Evolutionary conservation across 805 yeast genomes (phyloP).

Genomic region (Cyberlindnera mrakii): DNA sequence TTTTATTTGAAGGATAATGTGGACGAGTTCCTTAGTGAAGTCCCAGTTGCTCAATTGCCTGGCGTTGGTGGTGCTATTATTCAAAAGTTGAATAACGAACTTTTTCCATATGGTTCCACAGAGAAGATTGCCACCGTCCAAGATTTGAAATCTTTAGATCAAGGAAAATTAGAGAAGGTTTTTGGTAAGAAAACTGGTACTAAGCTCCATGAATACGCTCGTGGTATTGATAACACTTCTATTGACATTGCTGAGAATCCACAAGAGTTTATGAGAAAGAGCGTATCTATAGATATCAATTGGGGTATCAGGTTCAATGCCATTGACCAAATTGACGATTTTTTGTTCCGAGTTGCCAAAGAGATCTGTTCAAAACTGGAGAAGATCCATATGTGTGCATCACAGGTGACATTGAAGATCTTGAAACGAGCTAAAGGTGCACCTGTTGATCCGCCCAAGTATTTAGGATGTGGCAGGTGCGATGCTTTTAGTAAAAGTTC

Average conservation of each 20-base stretch:
- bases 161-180: constrained; percentile 31
- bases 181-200: constrained; percentile 71
- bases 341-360: constrained; percentile 48
- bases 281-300: constrained; percentile 82
- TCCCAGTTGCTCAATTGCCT: constrained; percentile 41
- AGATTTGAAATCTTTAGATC: constrained; percentile 32
- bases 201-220: constrained; percentile 50
- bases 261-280: constrained; percentile 53
- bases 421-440: constrained; percentile 61
- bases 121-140: constrained; percentile 25
- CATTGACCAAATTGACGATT: constrained; percentile 55
- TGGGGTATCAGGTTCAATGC: constrained; percentile 80
- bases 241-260: constrained; percentile 48
- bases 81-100: constrained; percentile 36
- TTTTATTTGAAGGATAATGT: constrained; percentile 33
- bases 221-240: constrained; percentile 63
- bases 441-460: constrained; percentile 71
- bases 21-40: constrained; percentile 24
- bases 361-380: constrained; percentile 55
- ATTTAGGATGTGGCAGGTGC: constrained; percentile 80
- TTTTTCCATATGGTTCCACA: constrained; percentile 13
- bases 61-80: constrained; percentile 55
- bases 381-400: constrained; percentile 42
- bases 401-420: constrained; percentile 57
- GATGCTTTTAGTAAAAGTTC: constrained; percentile 55